Evolutionary conservation across 768 basidiomycete species (phyloP), one percentile per base, ranked within the genome.

Genomic region (Chlorophyllum brunneum): DNA sequence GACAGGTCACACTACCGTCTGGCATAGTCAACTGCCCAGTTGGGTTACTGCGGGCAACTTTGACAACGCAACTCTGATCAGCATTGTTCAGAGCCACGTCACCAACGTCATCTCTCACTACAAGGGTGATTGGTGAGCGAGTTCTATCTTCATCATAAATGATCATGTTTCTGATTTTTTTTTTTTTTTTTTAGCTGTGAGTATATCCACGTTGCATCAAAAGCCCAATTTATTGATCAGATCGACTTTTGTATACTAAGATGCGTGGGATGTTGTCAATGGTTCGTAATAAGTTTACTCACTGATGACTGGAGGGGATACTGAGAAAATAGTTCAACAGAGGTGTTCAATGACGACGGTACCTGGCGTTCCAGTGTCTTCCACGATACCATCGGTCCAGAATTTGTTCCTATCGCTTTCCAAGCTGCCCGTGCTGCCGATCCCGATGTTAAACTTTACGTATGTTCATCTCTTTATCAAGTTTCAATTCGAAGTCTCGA

Each of bases 291-390:
- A 2, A 6, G 29, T 16, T 22, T 29, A 13, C 7, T 13, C 30
- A 15, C 7, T 37, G 36, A 37, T 16, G n/a, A n/a, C n/a, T n/a
- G n/a, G n/a, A 15, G 37, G 8, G 23, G 26, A 39, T 26, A 5
- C 16, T 29, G 8, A 20, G 13, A 3, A 1, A 22, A n/a, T n/a
- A n/a, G n/a, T n/a, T 41, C 26, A 10, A 20, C 51, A 74, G 73
- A 82, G 62, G 72, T 78, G 6, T 80, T 83, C 68, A 79, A 82
- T 57, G 82, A 83, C 27, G 72, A 83, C 57, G 82, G 83, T 16
- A 81, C 78, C 7, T 80, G 81, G 37, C 49, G 65, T n/a, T 67
- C 74, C n/a, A n/a, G n/a, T 46, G 72, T 84, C 13, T 85, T 82
- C 68, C 81, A 70, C 66, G 71, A 72, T 55, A 75, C 73, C 2